Base-by-base conservation (phyloP, 257 asterid genomes). In the Jaltomata sinuosa region DNA sequence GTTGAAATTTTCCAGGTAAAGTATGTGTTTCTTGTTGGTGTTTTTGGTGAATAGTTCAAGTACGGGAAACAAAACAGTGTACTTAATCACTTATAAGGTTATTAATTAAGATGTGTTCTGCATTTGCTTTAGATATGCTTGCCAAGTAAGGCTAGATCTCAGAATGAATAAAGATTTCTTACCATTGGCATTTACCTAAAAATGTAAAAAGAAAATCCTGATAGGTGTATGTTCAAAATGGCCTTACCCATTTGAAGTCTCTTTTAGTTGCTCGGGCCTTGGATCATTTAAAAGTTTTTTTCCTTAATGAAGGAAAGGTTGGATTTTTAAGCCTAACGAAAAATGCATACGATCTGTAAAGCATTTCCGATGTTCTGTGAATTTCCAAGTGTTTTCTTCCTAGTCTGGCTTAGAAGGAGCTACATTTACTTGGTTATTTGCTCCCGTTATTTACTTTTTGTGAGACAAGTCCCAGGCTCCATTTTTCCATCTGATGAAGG, bases 1-100 rank as follows among this genome's bases (percentile, higher is more conserved):
- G 98, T 91, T 55, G 98, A 95, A 85, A 88, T 90, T 72, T 94
- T 95, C 89, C 93, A 92, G 96, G 99, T 94, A 83, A 74, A 79
- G 82, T 82, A 22, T 64, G 65, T 49, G 34, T 62, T 78, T 85
- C 81, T 83, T 65, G 2, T 49, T 83, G 21, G 4, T 79, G 10
- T 22, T 11, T 19, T 27, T 18, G 38, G 57, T 64, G 67, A 42
- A 32, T 40, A 45, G 81, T 76, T 47, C 16, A 62, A 74, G 29
- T 22, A 19, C 27, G 47, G 71, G 47, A 78, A 18, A n/a, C 38
- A 80, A 27, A 77, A 72, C 11, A 8, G 12, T 11, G 14, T 54
- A 53, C 22, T 78, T 47, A 27, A 32, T n/a, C 54, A 42, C 31
- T 78, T 47, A 36, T 52, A 15, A 52, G 40, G 15, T n/a, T 55